A percentile compares a stretch with the other conserved stretches of the same genome.
phyloP scores from a whole-genome alignment of 2,329 filamentous ascomycete species.

The Paecilomyces dactylethromorphus region DNA sequence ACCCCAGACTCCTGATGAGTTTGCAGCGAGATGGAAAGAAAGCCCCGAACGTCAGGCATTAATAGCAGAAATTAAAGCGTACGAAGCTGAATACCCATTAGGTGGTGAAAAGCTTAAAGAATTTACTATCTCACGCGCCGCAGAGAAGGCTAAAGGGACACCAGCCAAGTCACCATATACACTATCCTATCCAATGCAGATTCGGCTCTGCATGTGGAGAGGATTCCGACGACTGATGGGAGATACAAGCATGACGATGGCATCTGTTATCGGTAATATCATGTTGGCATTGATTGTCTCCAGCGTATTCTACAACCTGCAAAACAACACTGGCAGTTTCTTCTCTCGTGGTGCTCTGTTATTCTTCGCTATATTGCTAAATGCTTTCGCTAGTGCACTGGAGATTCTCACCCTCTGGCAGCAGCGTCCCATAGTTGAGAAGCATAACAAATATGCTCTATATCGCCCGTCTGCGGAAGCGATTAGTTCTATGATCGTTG shows the following conservation, averaged over 20 bases:
- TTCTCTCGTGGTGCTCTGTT: conserved; percentile 72
- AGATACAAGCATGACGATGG: conserved; percentile 68
- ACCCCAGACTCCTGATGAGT: conserved; percentile 64
- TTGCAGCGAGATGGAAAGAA: conserved; percentile 52
- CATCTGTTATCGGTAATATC: conserved; percentile 61
- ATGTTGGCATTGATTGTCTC: conserved; percentile 71
- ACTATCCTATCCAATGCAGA: conserved; percentile 67
- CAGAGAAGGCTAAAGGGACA: conserved; percentile 34
- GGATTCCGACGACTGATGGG: conserved; percentile 70
- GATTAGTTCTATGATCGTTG: conserved; percentile 77
- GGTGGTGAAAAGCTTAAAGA: conserved; percentile 33
- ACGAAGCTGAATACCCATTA: conserved; percentile 36
- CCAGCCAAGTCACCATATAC: conserved; percentile 74
- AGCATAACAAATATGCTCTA: conserved; percentile 77
- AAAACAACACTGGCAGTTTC: conserved; percentile 60
- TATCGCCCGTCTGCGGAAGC: conserved; percentile 88
- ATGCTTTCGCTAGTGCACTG: conserved; percentile 72
- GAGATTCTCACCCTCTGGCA: conserved; percentile 82
- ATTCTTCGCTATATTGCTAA: conserved; percentile 84
- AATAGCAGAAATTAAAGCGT: conserved; percentile 38
- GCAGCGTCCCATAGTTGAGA: conserved; percentile 87
- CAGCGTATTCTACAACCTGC: conserved; percentile 74
- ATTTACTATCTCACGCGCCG: conserved; percentile 35
- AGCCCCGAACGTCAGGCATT: conserved; percentile 42
- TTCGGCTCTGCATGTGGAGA: conserved; percentile 72